phyloP scores from a whole-genome alignment of 352 stramenopile genomes.

The Blastocystis sp. region DNA sequence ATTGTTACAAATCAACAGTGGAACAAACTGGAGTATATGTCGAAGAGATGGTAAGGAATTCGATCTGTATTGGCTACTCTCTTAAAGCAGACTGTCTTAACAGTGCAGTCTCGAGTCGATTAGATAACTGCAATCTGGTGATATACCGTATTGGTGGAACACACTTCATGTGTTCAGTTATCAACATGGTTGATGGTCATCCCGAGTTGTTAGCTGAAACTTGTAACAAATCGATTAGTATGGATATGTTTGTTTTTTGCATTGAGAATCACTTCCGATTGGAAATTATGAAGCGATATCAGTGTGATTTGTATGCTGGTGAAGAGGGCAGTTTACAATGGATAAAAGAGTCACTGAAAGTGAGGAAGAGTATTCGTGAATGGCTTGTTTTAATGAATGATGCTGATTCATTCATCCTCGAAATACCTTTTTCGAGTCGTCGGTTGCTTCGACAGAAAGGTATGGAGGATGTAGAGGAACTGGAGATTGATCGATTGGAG shows the following conservation, averaged over 20 bases:
- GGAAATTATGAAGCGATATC: background rate
- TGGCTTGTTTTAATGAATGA: background rate
- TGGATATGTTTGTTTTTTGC: background rate
- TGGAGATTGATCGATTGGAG: background rate
- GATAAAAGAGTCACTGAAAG: background rate
- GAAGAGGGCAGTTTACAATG: background rate
- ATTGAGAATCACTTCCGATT: background rate
- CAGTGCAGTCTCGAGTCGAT: background rate
- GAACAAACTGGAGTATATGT: background rate
- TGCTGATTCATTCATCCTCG: background rate
- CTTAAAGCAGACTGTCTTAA: background rate
- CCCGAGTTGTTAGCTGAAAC: background rate
- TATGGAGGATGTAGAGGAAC: background rate
- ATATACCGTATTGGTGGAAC: background rate
- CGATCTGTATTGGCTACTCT: background rate
- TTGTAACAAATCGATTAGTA: background rate
- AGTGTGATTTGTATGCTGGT: background rate
- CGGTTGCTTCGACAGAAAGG: background rate
- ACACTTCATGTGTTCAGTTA: background rate
- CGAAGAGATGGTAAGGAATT: background rate
- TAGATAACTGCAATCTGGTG: background rate
- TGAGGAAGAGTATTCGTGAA: background rate
- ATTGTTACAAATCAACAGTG: background rate
- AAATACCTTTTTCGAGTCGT: background rate
- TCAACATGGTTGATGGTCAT: background rate